phyloP scores from a whole-genome alignment of 2,329 filamentous ascomycete species.

The Colletotrichum aenigma region DNA sequence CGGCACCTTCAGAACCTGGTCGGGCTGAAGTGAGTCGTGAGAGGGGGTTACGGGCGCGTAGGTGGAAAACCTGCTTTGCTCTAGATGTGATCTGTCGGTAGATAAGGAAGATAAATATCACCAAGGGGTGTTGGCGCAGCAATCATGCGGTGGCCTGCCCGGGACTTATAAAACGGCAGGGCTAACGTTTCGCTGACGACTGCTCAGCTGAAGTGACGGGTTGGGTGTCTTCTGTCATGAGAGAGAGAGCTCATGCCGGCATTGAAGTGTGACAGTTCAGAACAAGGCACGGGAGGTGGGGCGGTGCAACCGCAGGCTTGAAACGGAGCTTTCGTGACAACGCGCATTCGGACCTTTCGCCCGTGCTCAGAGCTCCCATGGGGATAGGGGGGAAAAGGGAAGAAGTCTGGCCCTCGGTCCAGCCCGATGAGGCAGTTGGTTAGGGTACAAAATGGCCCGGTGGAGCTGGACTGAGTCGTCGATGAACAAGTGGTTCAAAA shows the following conservation, averaged over 20 bases:
- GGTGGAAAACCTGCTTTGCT: neutral
- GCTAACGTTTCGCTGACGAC: neutral
- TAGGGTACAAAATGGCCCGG: neutral
- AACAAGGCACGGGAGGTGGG: conserved; percentile 4
- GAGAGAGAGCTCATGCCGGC: neutral
- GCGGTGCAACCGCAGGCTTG: conserved; percentile 16
- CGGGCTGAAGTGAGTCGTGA: neutral
- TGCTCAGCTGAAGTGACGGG: neutral
- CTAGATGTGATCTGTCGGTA: neutral
- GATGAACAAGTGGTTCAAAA: neutral
- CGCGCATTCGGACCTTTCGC: conserved; percentile 8
- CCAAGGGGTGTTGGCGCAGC: neutral
- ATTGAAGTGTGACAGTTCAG: conserved; percentile 7
- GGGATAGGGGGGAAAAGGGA: neutral
- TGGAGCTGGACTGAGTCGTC: neutral
- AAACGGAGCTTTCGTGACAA: conserved; percentile 14
- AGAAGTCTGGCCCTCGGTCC: neutral
- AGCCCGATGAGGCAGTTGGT: conserved; percentile 15
- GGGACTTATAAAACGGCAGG: neutral
- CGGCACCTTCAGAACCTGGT: neutral
- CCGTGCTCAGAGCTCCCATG: neutral
- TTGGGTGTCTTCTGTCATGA: neutral
- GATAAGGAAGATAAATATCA: neutral
- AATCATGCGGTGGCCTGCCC: neutral
- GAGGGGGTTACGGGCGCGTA: neutral